Base-by-base conservation (phyloP, 2,329 filamentous ascomycete species). In the Aspergillus cejpii region DNA sequence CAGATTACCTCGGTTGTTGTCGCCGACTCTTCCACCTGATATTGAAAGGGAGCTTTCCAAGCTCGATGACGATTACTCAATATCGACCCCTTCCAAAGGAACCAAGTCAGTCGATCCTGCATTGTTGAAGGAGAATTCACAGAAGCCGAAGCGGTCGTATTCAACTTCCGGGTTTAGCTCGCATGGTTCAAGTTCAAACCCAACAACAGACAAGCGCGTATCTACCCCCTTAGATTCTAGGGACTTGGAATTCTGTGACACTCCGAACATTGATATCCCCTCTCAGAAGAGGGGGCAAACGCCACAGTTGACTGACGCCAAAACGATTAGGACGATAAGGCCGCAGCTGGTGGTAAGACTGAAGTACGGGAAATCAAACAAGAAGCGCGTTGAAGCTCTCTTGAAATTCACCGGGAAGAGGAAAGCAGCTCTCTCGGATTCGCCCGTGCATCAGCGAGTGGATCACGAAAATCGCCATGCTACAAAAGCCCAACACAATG, bases 11-110 rank as follows among this genome's bases (percentile, higher is more conserved):
- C 68, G 70, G 7, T 68, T 79, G 27, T 62, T 81, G n/a, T 81
- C 78, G 3, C 77, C 78, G 3, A 78, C 75, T 11, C 65, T 81
- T 3, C 78, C 78, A 5, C 68, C 74, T 2, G 74, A 73, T 42
- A 71, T 81, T 36, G 74, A 77, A 52, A 74, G 71, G 45, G 74
- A 78, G 44, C 59, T 81, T 20, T 69, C 65, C 6, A 60, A 70
- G 45, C 65, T 71, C 27, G 55, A 68, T 21, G 67, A 69, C 31
- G 63, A 62, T 26, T 59, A 65, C 15, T 42, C 55, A 34, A 38
- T 49, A 36, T 21, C 46, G 47, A 47, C 45, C 40, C 29, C 54
- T 44, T 17, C 41, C 24, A 50, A 55, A 42, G 41, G 53, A 47
- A 45, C 53, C 42, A 47, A 41, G 5, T 27, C 48, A 39, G 50